Evolutionary conservation across 345 rosid genomes (phyloP).

Genomic region (Brassica nigra): DNA sequence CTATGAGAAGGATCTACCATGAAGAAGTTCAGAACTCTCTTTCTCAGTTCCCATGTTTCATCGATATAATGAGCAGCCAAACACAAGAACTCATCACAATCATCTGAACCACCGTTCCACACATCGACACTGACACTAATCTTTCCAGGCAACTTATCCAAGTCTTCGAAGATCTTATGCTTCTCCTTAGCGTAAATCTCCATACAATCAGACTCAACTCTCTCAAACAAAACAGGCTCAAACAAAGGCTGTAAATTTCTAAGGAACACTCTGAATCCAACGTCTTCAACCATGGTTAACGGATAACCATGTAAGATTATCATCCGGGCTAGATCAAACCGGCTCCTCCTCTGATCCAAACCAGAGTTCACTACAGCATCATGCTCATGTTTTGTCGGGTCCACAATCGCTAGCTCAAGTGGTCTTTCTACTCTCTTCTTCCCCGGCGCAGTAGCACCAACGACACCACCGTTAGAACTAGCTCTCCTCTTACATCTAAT

Average conservation of each 20-base stretch:
- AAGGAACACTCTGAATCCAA: constrained; percentile 68
- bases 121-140: constrained; percentile 59
- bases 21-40: constrained; percentile 59
- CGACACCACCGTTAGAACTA: constrained; percentile 38
- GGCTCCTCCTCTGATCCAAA: constrained; percentile 72
- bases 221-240: constrained; percentile 55
- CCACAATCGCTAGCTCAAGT: constrained; percentile 43
- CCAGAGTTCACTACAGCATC: constrained; percentile 38
- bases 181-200: constrained; percentile 73
- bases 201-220: constrained; percentile 72
- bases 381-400: constrained; percentile 55
- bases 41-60: constrained; percentile 64
- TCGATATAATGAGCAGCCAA: constrained; percentile 67
- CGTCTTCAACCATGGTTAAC: constrained; percentile 72
- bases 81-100: constrained; percentile 53
- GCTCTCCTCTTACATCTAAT: constrained; percentile 67
- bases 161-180: constrained; percentile 58
- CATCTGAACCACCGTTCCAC: constrained; percentile 54
- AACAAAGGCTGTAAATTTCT: constrained; percentile 73
- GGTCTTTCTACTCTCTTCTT: constrained; percentile 57
- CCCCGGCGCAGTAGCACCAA: constrained; percentile 42
- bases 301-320: constrained; percentile 79
- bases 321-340: constrained; percentile 79
- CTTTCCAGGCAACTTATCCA: constrained; percentile 81
- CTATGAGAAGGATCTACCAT: constrained; percentile 57